Base-by-base conservation (phyloP, 768 basidiomycete genomes). In the Russula vinacea region DNA sequence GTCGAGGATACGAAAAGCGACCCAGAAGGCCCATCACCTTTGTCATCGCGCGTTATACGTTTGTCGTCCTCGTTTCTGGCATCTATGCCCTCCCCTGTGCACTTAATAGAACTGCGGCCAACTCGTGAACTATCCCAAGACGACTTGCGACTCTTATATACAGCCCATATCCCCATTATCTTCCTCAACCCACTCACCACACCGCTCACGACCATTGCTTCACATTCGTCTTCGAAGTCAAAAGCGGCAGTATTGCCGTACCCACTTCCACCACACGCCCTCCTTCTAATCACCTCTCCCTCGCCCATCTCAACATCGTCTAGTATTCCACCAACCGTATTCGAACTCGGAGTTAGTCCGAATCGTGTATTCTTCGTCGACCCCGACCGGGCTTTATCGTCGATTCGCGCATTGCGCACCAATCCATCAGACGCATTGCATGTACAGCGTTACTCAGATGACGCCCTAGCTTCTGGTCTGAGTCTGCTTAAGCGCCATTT, bases 381-480 rank as follows among this genome's bases (percentile, higher is more conserved):
- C 68, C 86, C 88, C 5, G 68, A 72, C 50, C 84, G 84, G 42
- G 89, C 89, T 0, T 62, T 85, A 13, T 71, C 73, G 1, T 89
- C 86, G 3, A 76, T 87, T 7, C 74, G 74, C 37, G 67, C 76
- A 29, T 74, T 92, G 39, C 79, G 77, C 64, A 68, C 77, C 10
- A 74, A 82, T 49, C 76, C 81, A 0, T 73, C 73, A 5, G 83
- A 83, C 1, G 66, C 82, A 16, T 68, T 76, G 3, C 79, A 82
- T 37, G 78, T 91, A 16, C 85, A 89, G 64, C 78, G 76, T 62
- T 92, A 84, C 73, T 87, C 89, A 70, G 80, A 84, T 65, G 80
- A 84, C 10, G 84, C 82, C 62, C 70, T 82, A 26, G 81, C 77
- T 8, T 91, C 89, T 22, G 76, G 79, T n/a, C 60, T 69, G 11